phyloP scores from a whole-genome alignment of 495 filamentous ascomycete genomes.

The Aspergillus bridgeri region DNA sequence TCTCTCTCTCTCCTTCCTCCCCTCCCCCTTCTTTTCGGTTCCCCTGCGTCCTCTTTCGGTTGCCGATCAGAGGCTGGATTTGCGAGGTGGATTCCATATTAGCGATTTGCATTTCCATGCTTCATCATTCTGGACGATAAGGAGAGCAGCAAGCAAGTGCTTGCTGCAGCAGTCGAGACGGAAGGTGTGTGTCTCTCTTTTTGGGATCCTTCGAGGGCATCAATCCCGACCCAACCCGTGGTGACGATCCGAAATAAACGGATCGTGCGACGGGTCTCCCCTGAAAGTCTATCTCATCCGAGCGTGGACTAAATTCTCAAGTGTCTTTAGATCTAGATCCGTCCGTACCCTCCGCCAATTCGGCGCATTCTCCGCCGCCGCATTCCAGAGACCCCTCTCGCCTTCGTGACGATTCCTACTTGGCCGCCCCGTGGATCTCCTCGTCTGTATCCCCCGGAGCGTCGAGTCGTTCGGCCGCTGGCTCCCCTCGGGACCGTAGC shows the following conservation, averaged over 20 bases:
- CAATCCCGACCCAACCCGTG: no score
- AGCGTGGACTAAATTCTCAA: conserved; percentile 16
- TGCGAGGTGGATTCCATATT: conserved; percentile 28
- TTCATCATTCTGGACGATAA: conserved; percentile 53
- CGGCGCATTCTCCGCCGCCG: conserved; percentile 39
- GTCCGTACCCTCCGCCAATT: conserved; percentile 39
- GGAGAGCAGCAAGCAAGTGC: conserved; percentile 53
- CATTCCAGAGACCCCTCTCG: conserved; percentile 28
- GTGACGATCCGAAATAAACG: not conserved
- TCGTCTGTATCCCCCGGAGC: conserved; percentile 37
- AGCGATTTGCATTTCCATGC: conserved; percentile 43
- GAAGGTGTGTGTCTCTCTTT: conserved; percentile 38
- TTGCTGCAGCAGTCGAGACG: conserved; percentile 54
- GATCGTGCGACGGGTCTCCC: not conserved
- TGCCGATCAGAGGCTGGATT: conserved; percentile 27
- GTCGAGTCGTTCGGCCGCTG: conserved; percentile 36
- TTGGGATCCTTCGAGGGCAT: not conserved
- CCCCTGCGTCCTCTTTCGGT: conserved; percentile 9
- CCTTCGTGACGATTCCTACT: conserved; percentile 31
- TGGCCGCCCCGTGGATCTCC: conserved; percentile 31
- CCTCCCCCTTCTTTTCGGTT: conserved; percentile 5
- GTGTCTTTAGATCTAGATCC: conserved; percentile 39
- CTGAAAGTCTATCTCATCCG: not conserved
- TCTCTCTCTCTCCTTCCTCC: conserved; percentile 7
- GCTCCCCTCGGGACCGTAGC: conserved; percentile 33